phyloP scores from a whole-genome alignment of 805 yeast genomes.

The Hanseniaspora occidentalis region DNA sequence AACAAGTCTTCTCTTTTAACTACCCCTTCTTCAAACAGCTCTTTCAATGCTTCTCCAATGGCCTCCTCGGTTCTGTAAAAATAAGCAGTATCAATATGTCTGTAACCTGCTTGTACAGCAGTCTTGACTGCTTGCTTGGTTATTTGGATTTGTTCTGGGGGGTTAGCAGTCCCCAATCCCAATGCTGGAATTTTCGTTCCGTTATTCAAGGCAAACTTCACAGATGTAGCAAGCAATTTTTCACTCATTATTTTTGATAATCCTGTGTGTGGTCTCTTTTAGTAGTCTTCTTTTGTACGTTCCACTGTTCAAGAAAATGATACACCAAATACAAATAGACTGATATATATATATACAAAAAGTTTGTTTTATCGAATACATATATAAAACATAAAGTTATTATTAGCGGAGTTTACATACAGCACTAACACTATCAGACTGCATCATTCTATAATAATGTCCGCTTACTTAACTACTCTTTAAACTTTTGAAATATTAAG shows the following conservation, averaged over 20 bases:
- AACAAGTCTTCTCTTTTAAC: slow-evolving; percentile 50
- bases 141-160: slow-evolving; percentile 33
- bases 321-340: too few species aligned
- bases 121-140: slow-evolving; percentile 40
- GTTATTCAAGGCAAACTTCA: not conserved
- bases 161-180: slow-evolving; percentile 57
- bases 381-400: too few species aligned
- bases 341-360: too few species aligned
- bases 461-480: too few species aligned
- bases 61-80: slow-evolving; percentile 6
- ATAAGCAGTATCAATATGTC: slow-evolving; percentile 10
- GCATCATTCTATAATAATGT: too few species aligned
- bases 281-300: too few species aligned
- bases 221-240: not conserved
- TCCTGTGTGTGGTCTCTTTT: slow-evolving; percentile 26
- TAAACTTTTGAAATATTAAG: too few species aligned
- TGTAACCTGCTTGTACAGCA: slow-evolving; percentile 45
- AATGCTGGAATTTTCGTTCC: slow-evolving; percentile 43
- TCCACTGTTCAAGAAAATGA: too few species aligned
- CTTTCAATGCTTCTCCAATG: slow-evolving; percentile 35
- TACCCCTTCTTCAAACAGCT: slow-evolving; percentile 27
- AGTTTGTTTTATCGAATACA: too few species aligned
- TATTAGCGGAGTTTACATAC: too few species aligned
- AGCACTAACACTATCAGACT: too few species aligned
- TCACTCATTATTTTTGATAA: not conserved